phyloP scores from a whole-genome alignment of 768 basidiomycete species.

The Nidularia pulvinata region DNA sequence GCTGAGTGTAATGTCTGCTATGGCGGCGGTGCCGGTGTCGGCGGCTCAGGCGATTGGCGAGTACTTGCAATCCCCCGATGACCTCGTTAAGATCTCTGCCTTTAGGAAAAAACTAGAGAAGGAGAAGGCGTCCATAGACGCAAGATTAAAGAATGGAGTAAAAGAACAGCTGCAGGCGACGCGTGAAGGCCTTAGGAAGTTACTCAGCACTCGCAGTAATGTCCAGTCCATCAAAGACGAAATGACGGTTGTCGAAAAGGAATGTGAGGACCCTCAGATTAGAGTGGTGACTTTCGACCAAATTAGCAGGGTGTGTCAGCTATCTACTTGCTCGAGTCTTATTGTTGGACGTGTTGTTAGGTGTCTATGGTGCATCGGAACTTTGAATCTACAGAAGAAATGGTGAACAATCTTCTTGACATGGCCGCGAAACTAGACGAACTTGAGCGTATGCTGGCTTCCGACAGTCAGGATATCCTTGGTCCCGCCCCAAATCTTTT shows the following conservation, averaged over 20 bases:
- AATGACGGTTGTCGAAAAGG: slow-evolving; percentile 77
- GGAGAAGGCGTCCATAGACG: slow-evolving; percentile 94
- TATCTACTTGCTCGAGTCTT: neutral
- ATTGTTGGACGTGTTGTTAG: slow-evolving; percentile 34
- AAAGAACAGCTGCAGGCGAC: slow-evolving; percentile 94
- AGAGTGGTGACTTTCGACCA: slow-evolving; percentile 90
- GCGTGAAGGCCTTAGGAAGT: slow-evolving; percentile 81
- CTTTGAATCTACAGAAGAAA: slow-evolving; percentile 93
- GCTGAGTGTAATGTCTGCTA: slow-evolving; percentile 6
- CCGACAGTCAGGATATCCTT: slow-evolving; percentile 74
- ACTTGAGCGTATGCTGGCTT: slow-evolving; percentile 75
- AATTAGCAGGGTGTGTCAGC: slow-evolving; percentile 81
- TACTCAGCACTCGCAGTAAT: slow-evolving; percentile 74
- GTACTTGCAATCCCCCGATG: slow-evolving; percentile 91
- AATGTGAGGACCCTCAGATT: slow-evolving; percentile 75
- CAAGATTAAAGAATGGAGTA: slow-evolving; percentile 86
- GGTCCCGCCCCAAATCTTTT: slow-evolving; percentile 91
- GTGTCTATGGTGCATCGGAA: slow-evolving; percentile 96
- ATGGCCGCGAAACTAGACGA: slow-evolving; percentile 86
- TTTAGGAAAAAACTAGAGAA: slow-evolving; percentile 96
- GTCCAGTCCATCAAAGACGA: slow-evolving; percentile 86
- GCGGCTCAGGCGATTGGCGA: slow-evolving; percentile 88
- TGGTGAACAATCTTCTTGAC: slow-evolving; percentile 91
- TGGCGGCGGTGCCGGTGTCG: slow-evolving; percentile 61
- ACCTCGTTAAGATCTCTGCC: slow-evolving; percentile 84